Evolutionary conservation across 1,284 basidiomycete species (phyloP).

Genomic region (Trametes pubescens): DNA sequence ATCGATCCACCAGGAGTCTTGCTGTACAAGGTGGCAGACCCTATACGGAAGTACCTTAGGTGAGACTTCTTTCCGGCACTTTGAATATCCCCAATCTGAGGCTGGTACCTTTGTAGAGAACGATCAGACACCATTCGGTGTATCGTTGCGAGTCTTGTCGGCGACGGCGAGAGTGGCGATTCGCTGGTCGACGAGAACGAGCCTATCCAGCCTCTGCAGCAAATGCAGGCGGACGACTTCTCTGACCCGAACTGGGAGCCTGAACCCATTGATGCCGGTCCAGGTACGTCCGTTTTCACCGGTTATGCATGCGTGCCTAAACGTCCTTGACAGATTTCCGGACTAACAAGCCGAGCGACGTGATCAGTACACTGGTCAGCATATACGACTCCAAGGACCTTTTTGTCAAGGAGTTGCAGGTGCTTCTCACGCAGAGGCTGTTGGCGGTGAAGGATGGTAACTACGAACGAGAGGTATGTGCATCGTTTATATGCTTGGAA

Average conservation of each 20-base stretch:
- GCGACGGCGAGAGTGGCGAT: slow-evolving; percentile 85
- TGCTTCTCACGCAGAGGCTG: slow-evolving; percentile 84
- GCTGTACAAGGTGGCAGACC: slow-evolving; percentile 90
- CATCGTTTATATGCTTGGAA: not conserved
- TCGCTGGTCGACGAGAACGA: slow-evolving; percentile 82
- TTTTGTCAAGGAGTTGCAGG: slow-evolving; percentile 93
- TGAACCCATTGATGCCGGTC: slow-evolving; percentile 93
- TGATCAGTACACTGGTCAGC: slow-evolving; percentile 93
- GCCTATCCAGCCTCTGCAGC: slow-evolving; percentile 76
- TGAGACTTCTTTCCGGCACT: slow-evolving; percentile 37
- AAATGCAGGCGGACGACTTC: slow-evolving; percentile 83
- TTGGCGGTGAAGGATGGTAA: slow-evolving; percentile 83
- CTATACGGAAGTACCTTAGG: slow-evolving; percentile 89
- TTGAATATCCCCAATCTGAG: not conserved
- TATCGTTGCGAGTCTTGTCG: slow-evolving; percentile 91
- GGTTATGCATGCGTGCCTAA: not conserved
- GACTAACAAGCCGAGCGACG: slow-evolving; percentile 86
- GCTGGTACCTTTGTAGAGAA: slow-evolving; percentile 55
- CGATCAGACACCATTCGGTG: slow-evolving; percentile 91
- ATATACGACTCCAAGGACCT: slow-evolving; percentile 96
- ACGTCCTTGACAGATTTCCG: slow-evolving; percentile 72
- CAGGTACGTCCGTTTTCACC: slow-evolving; percentile 57
- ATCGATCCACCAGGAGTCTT: slow-evolving; percentile 94
- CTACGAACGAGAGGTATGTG: slow-evolving; percentile 81
- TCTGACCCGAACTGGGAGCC: slow-evolving; percentile 92